Evolutionary conservation across 2,329 filamentous ascomycete species (phyloP), one percentile per base, ranked within the genome.

Genomic region (Thelonectria blattea): DNA sequence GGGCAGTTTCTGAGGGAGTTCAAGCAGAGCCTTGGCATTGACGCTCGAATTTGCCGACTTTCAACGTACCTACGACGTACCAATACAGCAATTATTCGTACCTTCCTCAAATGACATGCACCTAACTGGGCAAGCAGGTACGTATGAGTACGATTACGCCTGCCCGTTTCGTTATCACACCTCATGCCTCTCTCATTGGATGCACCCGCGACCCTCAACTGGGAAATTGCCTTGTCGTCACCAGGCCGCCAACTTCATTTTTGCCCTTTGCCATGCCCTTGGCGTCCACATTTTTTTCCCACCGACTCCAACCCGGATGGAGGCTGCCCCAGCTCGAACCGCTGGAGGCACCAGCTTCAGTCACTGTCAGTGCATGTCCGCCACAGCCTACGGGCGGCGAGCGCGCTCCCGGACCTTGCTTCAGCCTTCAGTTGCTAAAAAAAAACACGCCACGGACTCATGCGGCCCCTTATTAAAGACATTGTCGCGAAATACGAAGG

Each of bases 161-260:
- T 43, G n/a, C 41, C 41, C 41, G 41, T 43, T 43, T 43, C 18
- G 17, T 43, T 43, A 43, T 43, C 41, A 43, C 41, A 43, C 11
- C 41, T 17, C 17, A 15, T 43, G 11, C 17, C n/a, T 43, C 41
- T 43, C 7, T 43, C 41, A 20, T 20, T 43, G 30, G 47, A 8
- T 32, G 10, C 39, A 32, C 4, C 8, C 3, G 11, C 46, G 48
- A 43, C 52, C 46, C 46, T 41, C 49, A 49, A 41, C 49, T 55
- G 62, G 62, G 62, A 65, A 62, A 64, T 64, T 64, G 51, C 30
- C 52, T 52, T 30, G 56, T 64, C 56, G 62, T 64, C 62, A 52
- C 55, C n/a, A 52, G 12, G 39, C 18, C 27, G 39, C 12, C 42
- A 20, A 47, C n/a, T 49, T 22, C 53, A 45, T 50, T 41, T 51